Evolutionary conservation across 2,329 filamentous ascomycete species (phyloP).

Genomic region (Aureobasidium zeae): DNA sequence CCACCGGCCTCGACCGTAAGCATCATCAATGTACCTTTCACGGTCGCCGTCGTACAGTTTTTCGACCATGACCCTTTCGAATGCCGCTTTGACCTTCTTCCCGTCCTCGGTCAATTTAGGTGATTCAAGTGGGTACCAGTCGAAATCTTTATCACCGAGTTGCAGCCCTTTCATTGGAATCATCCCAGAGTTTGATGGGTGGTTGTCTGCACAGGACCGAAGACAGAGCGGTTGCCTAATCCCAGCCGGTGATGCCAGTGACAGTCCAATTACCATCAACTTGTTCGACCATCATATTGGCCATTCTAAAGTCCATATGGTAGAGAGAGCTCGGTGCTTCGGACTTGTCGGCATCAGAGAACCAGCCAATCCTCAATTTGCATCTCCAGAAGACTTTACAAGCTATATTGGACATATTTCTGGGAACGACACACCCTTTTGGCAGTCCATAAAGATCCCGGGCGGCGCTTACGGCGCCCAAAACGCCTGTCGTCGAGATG

Average conservation of each 20-base stretch:
- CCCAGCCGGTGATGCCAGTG: not conserved
- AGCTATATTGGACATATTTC: too few species aligned
- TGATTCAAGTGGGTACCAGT: not conserved
- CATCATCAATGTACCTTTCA: not conserved
- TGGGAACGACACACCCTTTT: too few species aligned
- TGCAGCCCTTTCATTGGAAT: not conserved
- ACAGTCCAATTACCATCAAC: not conserved
- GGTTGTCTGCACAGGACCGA: not conserved
- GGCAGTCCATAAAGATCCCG: too few species aligned
- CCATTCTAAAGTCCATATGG: not conserved
- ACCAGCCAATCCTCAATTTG: too few species aligned
- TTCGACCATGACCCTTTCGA: not conserved
- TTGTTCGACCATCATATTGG: not conserved
- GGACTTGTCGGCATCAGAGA: not conserved
- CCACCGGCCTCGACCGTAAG: conserved; percentile 7
- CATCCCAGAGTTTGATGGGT: not conserved
- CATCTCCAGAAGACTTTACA: too few species aligned
- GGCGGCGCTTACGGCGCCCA: too few species aligned
- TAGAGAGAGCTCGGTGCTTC: not conserved
- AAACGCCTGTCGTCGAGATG: too few species aligned
- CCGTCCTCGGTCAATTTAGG: not conserved
- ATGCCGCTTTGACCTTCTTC: not conserved
- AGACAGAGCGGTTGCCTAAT: not conserved
- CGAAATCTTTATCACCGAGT: not conserved
- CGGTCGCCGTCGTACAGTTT: not conserved